A percentile compares a stretch with the other conserved stretches of the same genome.
phyloP scores from a whole-genome alignment of 1,284 basidiomycete genomes.

The Tilletiaria anomala region DNA sequence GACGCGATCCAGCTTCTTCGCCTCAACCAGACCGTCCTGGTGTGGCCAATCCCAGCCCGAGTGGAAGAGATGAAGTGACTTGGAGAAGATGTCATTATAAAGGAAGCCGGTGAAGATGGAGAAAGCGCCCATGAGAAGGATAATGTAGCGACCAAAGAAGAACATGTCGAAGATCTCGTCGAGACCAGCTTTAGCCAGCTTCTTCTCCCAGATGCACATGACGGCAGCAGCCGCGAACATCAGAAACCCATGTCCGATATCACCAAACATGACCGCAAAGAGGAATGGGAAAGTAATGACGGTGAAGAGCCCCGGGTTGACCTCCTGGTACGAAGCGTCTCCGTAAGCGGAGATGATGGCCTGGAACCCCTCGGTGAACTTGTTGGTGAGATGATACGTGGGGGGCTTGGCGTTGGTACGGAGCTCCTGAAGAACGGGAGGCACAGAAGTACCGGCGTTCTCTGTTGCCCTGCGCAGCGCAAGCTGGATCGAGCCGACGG shows the following conservation, averaged over 20 bases:
- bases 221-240: slow-evolving; percentile 60
- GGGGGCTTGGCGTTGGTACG: slow-evolving; percentile 82
- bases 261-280: slow-evolving; percentile 99
- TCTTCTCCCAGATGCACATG: slow-evolving; percentile 76
- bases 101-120: slow-evolving; percentile 85
- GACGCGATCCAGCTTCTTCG: slow-evolving; percentile 46
- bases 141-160: slow-evolving; percentile 96
- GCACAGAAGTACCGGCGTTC: slow-evolving; percentile 78
- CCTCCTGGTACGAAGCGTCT: slow-evolving; percentile 85
- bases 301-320: slow-evolving; percentile 90
- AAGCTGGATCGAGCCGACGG: slow-evolving; percentile 71
- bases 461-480: slow-evolving; percentile 88
- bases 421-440: slow-evolving; percentile 82
- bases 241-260: slow-evolving; percentile 87
- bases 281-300: slow-evolving; percentile 94
- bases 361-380: slow-evolving; percentile 95
- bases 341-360: slow-evolving; percentile 97
- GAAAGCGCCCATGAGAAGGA: slow-evolving; percentile 89
- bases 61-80: slow-evolving; percentile 70
- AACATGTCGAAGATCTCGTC: slow-evolving; percentile 81
- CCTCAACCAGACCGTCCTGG: slow-evolving; percentile 20
- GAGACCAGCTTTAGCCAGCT: slow-evolving; percentile 59
- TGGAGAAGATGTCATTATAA: slow-evolving; percentile 99
- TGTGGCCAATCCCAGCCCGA: slow-evolving; percentile 77
- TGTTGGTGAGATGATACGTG: slow-evolving; percentile 87